Percentiles rank a stretch among this genome's conserved stretches.
Evolutionary conservation across 106 monocot genomes (phyloP).

Genomic region (Posidonia australis): DNA sequence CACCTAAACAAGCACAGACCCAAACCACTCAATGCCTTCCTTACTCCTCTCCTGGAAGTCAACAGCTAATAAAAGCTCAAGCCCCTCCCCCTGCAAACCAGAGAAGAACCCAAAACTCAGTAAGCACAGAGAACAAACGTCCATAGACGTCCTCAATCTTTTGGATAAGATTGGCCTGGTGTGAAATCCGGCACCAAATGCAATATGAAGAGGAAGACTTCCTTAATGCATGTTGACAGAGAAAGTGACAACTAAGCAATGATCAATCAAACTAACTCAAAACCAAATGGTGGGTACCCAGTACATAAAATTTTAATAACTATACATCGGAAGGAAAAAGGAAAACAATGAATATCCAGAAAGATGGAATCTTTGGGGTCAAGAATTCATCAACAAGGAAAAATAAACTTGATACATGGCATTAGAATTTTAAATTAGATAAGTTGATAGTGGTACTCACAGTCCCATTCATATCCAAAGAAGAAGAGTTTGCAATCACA

Average conservation of each 20-base stretch:
- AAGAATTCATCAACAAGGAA: background rate
- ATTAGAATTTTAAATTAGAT: background rate
- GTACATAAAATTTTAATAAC: too few species aligned
- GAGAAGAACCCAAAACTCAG: background rate
- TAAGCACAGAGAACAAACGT: background rate
- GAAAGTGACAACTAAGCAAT: background rate
- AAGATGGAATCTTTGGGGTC: constrained; percentile 1
- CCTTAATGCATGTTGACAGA: background rate
- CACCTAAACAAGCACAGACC: background rate
- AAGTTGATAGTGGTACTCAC: background rate
- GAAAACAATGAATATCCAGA: background rate
- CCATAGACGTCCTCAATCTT: background rate
- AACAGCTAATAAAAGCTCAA: background rate
- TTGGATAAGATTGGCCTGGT: background rate
- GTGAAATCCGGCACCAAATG: background rate
- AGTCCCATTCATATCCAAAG: background rate
- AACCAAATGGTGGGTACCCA: background rate
- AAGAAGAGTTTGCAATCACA: background rate
- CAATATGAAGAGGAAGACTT: background rate
- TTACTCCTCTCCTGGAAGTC: background rate
- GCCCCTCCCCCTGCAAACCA: background rate
- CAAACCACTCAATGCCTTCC: background rate
- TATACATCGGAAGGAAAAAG: too few species aligned
- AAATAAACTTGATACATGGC: background rate
- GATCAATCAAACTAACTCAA: background rate